phyloP scores from a whole-genome alignment of 2,329 filamentous ascomycete genomes.

The Aspergillus arachidicola region DNA sequence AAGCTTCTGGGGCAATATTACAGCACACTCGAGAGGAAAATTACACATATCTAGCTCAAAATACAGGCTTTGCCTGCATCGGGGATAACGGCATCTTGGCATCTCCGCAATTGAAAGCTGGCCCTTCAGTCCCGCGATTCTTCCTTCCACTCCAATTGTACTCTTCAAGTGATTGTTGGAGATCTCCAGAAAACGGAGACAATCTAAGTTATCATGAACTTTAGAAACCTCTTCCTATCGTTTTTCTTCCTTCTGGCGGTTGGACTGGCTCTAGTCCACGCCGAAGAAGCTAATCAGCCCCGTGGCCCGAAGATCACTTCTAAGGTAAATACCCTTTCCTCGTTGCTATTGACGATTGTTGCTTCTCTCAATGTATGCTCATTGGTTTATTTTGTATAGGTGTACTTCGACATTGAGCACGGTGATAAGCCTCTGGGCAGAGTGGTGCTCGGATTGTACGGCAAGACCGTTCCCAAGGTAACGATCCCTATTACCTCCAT shows the following conservation, averaged over 20 bases:
- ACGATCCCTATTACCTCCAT: constrained; percentile 9
- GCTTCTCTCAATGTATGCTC: constrained; percentile 10
- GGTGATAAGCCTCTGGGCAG: constrained; percentile 63
- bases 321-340: constrained; percentile 62
- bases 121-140: constrained; percentile 26
- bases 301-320: constrained; percentile 88
- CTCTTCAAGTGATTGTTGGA: constrained; percentile 21
- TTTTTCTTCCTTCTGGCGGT: constrained; percentile 76
- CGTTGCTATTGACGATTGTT: background rate
- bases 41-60: constrained; percentile 8
- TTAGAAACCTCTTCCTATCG: constrained; percentile 52
- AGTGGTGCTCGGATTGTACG: constrained; percentile 66
- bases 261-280: constrained; percentile 71
- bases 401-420: constrained; percentile 68
- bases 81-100: constrained; percentile 11
- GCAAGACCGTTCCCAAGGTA: constrained; percentile 68
- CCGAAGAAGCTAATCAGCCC: constrained; percentile 63
- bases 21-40: constrained; percentile 8
- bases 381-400: constrained; percentile 38
- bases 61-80: constrained; percentile 6
- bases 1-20: background rate
- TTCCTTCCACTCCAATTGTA: constrained; percentile 13
- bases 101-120: constrained; percentile 42
- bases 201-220: constrained; percentile 33
- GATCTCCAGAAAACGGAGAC: background rate